Evolutionary conservation across 2,329 filamentous ascomycete genomes (phyloP).

Genomic region (Corynespora cassiicola): DNA sequence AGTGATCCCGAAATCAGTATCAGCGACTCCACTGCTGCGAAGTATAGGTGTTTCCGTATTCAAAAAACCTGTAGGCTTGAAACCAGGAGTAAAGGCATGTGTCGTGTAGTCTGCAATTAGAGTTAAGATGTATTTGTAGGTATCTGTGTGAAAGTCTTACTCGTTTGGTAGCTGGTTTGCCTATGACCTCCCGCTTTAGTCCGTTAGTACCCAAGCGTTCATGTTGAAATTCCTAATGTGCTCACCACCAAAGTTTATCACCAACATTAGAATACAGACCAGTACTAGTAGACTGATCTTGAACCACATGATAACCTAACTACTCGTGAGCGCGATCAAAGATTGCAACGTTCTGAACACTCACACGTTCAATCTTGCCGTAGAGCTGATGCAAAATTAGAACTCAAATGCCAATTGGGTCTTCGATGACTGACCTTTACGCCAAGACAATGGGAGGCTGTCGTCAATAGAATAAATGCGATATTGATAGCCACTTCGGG

Average conservation of each 20-base stretch:
- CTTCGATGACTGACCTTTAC: constrained; percentile 26
- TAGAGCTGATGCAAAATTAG: constrained; percentile 27
- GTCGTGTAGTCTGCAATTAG: constrained; percentile 23
- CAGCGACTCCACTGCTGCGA: constrained; percentile 10
- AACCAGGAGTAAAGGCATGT: constrained; percentile 27
- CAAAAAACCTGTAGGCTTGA: constrained; percentile 28
- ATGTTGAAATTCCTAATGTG: no score
- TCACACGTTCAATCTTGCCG: constrained; percentile 34
- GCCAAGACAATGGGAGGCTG: constrained; percentile 29
- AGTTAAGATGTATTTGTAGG: not conserved
- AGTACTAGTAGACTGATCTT: constrained; percentile 36
- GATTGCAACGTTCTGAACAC: not conserved
- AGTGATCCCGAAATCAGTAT: constrained; percentile 24
- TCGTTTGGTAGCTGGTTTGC: no score
- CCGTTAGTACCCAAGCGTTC: no score
- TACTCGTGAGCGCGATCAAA: not conserved
- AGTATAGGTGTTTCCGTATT: constrained; percentile 8
- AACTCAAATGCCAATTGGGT: no score
- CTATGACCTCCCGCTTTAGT: no score
- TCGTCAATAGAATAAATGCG: constrained; percentile 26
- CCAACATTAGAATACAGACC: constrained; percentile 31
- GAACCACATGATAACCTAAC: constrained; percentile 35
- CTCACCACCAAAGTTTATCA: constrained; percentile 35
- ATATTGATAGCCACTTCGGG: constrained; percentile 27
- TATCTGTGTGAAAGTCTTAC: no score